A percentile compares a stretch with the other conserved stretches of the same genome.
Conservation (phyloP, 257 asterid species). For the Lantana camara region DNA sequence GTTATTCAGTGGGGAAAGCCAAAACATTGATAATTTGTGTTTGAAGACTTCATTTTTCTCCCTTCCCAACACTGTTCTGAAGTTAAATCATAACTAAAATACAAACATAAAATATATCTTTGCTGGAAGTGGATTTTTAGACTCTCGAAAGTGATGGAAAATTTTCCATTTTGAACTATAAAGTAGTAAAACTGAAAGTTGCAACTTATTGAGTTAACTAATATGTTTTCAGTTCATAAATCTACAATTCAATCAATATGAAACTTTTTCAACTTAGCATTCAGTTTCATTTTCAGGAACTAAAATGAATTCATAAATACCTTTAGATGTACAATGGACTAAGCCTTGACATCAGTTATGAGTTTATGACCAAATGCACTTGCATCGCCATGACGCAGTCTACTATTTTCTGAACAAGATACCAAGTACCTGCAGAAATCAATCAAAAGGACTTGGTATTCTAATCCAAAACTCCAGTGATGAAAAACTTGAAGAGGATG, state of each 20-base stretch:
- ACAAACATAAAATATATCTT: too few relatives aligned
- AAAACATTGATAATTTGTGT: constrained; percentile 5
- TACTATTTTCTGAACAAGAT: neutral
- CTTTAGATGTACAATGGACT: neutral
- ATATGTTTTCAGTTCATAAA: neutral
- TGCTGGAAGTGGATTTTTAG: neutral
- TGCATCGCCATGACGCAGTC: neutral
- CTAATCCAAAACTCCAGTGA: too few relatives aligned
- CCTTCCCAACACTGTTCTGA: neutral
- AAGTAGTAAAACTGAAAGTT: neutral
- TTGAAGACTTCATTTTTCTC: neutral
- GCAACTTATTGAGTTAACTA: neutral
- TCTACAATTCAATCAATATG: neutral
- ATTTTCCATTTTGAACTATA: neutral
- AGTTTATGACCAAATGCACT: neutral
- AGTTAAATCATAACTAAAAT: neutral
- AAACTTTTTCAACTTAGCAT: neutral
- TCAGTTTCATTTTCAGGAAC: neutral
- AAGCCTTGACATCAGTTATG: neutral
- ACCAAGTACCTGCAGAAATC: neutral
- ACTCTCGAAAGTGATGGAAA: neutral
- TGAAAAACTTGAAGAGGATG: too few relatives aligned
- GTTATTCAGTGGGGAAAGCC: neutral
- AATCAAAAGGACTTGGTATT: neutral
- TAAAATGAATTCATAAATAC: neutral